Conservation (phyloP, 768 basidiomycete species). For the Boletus patriciae region DNA sequence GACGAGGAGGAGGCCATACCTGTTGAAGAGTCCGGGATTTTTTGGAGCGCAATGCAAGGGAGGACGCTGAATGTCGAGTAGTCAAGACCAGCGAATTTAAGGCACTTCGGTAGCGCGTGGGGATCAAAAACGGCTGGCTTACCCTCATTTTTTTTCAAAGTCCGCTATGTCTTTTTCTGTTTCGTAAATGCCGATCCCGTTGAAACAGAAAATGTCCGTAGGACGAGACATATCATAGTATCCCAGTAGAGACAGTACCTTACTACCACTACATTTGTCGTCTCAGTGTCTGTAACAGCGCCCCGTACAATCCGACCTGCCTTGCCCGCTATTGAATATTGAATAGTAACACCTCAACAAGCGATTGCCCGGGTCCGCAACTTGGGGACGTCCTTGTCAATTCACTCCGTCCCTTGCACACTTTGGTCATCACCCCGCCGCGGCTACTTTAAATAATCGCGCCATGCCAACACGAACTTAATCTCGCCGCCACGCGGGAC, state of each 20-base stretch:
- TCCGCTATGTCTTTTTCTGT: constrained; percentile 29
- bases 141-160: constrained; percentile 38
- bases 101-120: constrained; percentile 43
- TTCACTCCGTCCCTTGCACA: constrained; percentile 21
- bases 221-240: neutral
- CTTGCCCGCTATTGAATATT: neutral
- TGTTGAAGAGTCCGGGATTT: constrained; percentile 40
- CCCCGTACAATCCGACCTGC: neutral
- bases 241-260: neutral
- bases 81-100: constrained; percentile 40
- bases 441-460: constrained; percentile 6
- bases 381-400: constrained; percentile 13
- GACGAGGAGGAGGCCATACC: constrained; percentile 38
- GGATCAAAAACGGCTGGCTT: constrained; percentile 37
- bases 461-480: constrained; percentile 14
- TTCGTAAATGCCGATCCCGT: constrained; percentile 28
- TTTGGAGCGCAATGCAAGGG: constrained; percentile 32
- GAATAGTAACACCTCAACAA: neutral
- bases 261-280: neutral
- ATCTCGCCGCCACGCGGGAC: constrained; percentile 7
- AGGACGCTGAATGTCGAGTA: constrained; percentile 33
- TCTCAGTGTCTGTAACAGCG: neutral
- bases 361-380: constrained; percentile 19
- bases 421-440: constrained; percentile 22
- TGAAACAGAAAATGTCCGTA: constrained; percentile 2